Conservation (phyloP, 768 basidiomycete genomes). For the Rhizopogon vinicolor region DNA sequence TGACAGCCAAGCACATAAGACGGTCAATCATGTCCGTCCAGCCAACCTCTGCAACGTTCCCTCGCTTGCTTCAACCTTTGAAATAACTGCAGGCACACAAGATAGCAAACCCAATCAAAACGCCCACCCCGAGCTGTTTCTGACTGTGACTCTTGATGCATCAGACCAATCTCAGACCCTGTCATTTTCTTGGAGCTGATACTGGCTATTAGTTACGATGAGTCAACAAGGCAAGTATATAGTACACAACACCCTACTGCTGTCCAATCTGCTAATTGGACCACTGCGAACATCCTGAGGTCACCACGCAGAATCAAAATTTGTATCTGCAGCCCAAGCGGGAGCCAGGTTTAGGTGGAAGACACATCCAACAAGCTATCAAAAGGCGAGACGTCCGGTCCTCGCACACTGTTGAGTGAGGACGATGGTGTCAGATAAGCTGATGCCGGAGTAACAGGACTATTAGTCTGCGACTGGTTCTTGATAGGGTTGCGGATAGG, state of each 20-base stretch:
- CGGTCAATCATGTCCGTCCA: neutral
- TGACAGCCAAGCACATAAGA: neutral
- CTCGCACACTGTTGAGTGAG: constrained; percentile 27
- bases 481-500: constrained; percentile 36
- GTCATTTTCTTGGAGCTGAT: too few relatives aligned
- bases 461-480: constrained; percentile 15
- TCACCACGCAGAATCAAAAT: neutral
- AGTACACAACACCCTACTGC: too few relatives aligned
- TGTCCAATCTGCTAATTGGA: neutral
- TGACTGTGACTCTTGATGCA: too few relatives aligned
- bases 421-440: constrained; percentile 28
- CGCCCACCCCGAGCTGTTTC: too few relatives aligned
- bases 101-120: too few relatives aligned
- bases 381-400: constrained; percentile 55
- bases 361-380: constrained; percentile 55
- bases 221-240: too few relatives aligned
- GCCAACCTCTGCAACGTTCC: too few relatives aligned
- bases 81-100: too few relatives aligned
- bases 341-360: neutral
- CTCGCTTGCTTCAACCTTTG: too few relatives aligned
- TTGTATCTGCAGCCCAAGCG: neutral
- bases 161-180: too few relatives aligned
- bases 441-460: constrained; percentile 13
- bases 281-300: neutral
- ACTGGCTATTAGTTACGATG: too few relatives aligned